phyloP scores from a whole-genome alignment of 495 filamentous ascomycete species.

The Aspergillus taichungensis region DNA sequence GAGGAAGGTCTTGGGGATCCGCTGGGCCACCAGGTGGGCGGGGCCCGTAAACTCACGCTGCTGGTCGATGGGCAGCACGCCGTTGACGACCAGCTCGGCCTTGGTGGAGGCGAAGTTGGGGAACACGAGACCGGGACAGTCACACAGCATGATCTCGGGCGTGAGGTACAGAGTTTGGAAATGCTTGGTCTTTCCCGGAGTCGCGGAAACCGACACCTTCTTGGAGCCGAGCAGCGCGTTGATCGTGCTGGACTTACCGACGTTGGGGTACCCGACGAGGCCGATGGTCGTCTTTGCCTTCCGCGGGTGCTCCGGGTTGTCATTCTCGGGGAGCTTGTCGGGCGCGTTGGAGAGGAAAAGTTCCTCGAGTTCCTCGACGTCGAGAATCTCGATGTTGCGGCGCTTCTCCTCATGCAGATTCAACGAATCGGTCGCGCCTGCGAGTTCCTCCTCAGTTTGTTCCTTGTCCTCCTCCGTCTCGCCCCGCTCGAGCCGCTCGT shows the following conservation, averaged over 20 bases:
- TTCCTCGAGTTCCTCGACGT: constrained; percentile 83
- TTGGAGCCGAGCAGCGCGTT: constrained; percentile 96
- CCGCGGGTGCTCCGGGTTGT: constrained; percentile 29
- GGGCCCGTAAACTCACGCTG: constrained; percentile 91
- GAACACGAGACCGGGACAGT: constrained; percentile 98
- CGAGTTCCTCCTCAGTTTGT: constrained; percentile 38
- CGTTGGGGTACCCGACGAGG: constrained; percentile 96
- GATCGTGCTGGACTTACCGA: constrained; percentile 98
- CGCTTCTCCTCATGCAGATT: constrained; percentile 34
- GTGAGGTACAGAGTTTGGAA: constrained; percentile 97
- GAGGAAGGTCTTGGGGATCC: constrained; percentile 84
- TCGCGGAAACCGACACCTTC: constrained; percentile 96
- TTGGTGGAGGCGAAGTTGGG: constrained; percentile 97
- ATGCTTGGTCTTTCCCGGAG: constrained; percentile 98
- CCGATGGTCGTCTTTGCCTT: constrained; percentile 73
- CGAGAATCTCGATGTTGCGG: constrained; percentile 64
- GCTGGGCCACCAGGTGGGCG: constrained; percentile 71
- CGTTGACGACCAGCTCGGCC: constrained; percentile 91
- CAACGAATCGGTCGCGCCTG: constrained; percentile 27
- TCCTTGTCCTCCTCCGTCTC: constrained; percentile 34
- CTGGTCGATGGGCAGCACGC: constrained; percentile 95
- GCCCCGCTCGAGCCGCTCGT: constrained; percentile 51
- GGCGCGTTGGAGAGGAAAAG: constrained; percentile 75
- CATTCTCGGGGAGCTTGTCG: constrained; percentile 26
- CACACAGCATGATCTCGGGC: constrained; percentile 82